These are phyloP conservation scores for Pseudopithomyces chartarum DNA, from an alignment of 2,329 filamentous ascomycete species.

Conservation along the genomic window DNA sequence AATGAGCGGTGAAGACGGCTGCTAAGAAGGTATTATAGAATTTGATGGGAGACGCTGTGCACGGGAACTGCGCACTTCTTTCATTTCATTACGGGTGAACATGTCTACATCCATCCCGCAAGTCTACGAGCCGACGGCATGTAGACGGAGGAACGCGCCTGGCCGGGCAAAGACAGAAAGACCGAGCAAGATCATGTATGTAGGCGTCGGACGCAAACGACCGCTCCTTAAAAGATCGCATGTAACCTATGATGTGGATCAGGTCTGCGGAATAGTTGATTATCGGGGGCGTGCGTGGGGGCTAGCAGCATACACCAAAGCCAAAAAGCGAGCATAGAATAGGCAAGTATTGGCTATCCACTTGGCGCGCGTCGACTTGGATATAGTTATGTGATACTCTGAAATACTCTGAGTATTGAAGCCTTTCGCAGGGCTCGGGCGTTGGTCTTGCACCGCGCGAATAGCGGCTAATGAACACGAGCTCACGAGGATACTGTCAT, in stretches of 20 bases:
- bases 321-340: neutral
- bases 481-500: too few relatives aligned
- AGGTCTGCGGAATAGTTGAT: neutral
- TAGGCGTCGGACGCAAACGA: neutral
- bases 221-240: neutral
- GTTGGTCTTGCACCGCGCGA: too few relatives aligned
- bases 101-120: neutral
- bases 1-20: constrained; percentile 18
- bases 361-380: constrained; percentile 8
- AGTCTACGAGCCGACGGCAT: constrained; percentile 12
- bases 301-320: neutral
- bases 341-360: constrained; percentile 2
- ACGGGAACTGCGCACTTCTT: constrained; percentile 12
- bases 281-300: neutral
- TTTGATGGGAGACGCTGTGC: constrained; percentile 7
- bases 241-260: neutral
- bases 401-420: too few relatives aligned
- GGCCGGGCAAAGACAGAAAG: neutral
- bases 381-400: too few relatives aligned
- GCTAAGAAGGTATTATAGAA: constrained; percentile 13
- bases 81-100: constrained; percentile 17
- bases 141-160: constrained; percentile 2
- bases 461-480: too few relatives aligned
- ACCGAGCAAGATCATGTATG: neutral
- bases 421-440: too few relatives aligned